Evolutionary conservation across 768 basidiomycete species (phyloP).

Genomic region (Lactarius akahatsu): DNA sequence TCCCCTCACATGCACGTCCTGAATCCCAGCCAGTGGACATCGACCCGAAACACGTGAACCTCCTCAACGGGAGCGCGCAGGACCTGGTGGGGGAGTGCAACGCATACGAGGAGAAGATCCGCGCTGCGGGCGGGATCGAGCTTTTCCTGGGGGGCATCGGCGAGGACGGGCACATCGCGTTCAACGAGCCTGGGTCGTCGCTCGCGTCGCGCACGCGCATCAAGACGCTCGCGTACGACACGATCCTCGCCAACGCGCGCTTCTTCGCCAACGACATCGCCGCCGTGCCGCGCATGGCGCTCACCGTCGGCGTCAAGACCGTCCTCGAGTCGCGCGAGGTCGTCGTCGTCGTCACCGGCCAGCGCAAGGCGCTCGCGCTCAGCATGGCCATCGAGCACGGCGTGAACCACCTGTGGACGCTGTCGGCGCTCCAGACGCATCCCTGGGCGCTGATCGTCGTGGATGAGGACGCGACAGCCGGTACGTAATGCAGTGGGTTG

Average conservation of each 20-base stretch:
- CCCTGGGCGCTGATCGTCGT: constrained; percentile 89
- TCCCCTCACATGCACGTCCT: background rate
- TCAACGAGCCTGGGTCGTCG: constrained; percentile 90
- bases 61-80: constrained; percentile 76
- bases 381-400: constrained; percentile 91
- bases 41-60: constrained; percentile 51
- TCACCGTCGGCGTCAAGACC: constrained; percentile 87
- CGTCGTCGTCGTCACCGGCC: constrained; percentile 82
- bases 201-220: constrained; percentile 84
- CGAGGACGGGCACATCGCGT: constrained; percentile 91
- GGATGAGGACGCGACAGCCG: constrained; percentile 84
- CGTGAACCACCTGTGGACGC: constrained; percentile 89
- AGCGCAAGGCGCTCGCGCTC: constrained; percentile 78
- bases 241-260: constrained; percentile 88
- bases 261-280: constrained; percentile 85
- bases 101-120: constrained; percentile 75
- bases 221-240: constrained; percentile 91
- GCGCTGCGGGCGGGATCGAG: constrained; percentile 78
- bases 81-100: constrained; percentile 82
- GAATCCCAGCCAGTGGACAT: constrained; percentile 10
- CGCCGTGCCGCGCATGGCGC: constrained; percentile 80
- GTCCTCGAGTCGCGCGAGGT: constrained; percentile 83
- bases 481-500: constrained; percentile 39
- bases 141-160: constrained; percentile 94
- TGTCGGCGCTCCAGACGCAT: constrained; percentile 81